These are phyloP conservation scores for Taphrina wiesneri DNA, from an alignment of 1,139 yeast species.

Conservation along the genomic window DNA sequence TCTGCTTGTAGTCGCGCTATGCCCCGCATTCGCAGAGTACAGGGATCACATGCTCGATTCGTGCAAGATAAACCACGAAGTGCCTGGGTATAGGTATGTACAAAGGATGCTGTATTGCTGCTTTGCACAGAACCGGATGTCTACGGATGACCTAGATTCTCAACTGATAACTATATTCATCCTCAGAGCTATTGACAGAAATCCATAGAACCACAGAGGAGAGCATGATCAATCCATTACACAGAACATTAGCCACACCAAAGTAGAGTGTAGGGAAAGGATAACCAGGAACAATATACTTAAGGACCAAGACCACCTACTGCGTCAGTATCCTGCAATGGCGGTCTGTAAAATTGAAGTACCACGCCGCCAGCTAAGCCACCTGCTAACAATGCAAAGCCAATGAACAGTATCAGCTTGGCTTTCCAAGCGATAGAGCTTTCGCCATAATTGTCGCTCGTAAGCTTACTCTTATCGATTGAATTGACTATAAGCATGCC, in stretches of 20 bases:
- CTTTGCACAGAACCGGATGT: background rate
- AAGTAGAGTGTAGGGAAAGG: constrained; percentile 85
- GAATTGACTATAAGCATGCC: constrained; percentile 93
- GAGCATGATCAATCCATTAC: constrained; percentile 76
- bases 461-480: constrained; percentile 79
- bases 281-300: constrained; percentile 76
- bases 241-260: constrained; percentile 87
- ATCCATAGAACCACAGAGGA: constrained; percentile 34
- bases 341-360: background rate
- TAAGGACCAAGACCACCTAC: constrained; percentile 65
- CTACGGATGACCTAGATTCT: constrained; percentile 2
- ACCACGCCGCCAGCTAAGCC: constrained; percentile 92
- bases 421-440: constrained; percentile 83
- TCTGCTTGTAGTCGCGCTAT: too few relatives aligned
- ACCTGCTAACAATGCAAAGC: constrained; percentile 89
- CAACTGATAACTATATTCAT: constrained; percentile 36
- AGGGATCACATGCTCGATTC: background rate
- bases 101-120: background rate
- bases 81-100: background rate
- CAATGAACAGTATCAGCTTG: constrained; percentile 80
- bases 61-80: background rate
- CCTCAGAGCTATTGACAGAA: constrained; percentile 31
- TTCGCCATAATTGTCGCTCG: constrained; percentile 55
- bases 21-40: too few relatives aligned
- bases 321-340: background rate